Percentiles rank a stretch among this genome's conserved stretches.
phyloP scores from a whole-genome alignment of 345 rosid genomes.

The Citrus australasica region DNA sequence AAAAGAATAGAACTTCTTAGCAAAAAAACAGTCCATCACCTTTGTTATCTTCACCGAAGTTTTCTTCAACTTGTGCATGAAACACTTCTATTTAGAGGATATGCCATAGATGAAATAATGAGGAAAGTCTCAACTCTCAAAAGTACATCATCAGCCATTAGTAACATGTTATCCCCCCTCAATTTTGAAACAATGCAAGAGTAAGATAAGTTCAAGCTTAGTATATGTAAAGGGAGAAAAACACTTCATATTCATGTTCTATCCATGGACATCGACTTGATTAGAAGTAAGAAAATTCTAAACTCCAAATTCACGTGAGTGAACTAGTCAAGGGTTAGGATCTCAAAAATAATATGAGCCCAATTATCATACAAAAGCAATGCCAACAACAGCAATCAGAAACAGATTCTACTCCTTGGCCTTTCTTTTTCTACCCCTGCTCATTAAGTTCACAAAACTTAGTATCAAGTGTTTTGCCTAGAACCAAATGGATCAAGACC shows the following conservation, averaged over 20 bases:
- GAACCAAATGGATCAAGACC: constrained; percentile 3
- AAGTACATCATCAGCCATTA: not conserved
- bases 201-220: not conserved
- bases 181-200: not conserved
- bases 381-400: not conserved
- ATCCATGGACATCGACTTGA: not conserved
- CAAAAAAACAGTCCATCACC: not conserved
- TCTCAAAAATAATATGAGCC: not conserved
- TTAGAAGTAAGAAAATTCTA: not conserved
- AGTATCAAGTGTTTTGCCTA: not conserved
- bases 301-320: not conserved
- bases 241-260: not conserved
- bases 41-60: not conserved
- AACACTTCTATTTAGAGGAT: not conserved
- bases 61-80: no score
- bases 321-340: not conserved
- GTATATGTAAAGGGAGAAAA: not conserved
- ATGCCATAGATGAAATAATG: not conserved
- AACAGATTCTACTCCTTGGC: not conserved
- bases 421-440: not conserved
- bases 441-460: constrained; percentile 3
- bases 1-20: not conserved
- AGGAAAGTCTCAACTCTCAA: not conserved
- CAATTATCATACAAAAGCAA: not conserved
- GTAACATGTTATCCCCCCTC: not conserved